Conservation (phyloP, 1,284 basidiomycete genomes). For the Cutaneotrichosporon sp. region DNA sequence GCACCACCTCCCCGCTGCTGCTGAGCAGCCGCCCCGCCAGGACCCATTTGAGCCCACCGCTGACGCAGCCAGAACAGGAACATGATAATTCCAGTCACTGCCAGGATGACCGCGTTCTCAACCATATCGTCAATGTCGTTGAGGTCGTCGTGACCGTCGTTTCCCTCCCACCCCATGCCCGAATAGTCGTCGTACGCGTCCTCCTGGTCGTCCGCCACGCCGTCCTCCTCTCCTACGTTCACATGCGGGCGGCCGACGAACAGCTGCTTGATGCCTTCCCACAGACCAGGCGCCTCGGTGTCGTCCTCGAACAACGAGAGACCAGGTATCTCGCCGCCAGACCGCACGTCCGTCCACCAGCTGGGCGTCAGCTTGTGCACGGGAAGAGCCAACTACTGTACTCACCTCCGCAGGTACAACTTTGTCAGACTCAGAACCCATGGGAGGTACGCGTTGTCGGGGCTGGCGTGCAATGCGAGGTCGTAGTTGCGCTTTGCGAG, state of each 20-base stretch:
- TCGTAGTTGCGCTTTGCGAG: constrained; percentile 97
- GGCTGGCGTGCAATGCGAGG: constrained; percentile 74
- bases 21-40: too few relatives aligned
- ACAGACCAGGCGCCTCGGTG: constrained; percentile 17
- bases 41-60: constrained; percentile 2
- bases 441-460: constrained; percentile 69
- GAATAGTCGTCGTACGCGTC: constrained; percentile 20
- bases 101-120: background rate
- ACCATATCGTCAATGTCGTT: constrained; percentile 29
- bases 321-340: constrained; percentile 38
- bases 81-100: constrained; percentile 15
- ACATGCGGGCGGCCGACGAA: constrained; percentile 18
- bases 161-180: constrained; percentile 18
- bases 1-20: too few relatives aligned
- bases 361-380: constrained; percentile 26
- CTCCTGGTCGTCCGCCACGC: constrained; percentile 11
- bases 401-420: constrained; percentile 62
- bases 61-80: constrained; percentile 15
- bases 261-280: constrained; percentile 34
- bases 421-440: constrained; percentile 75
- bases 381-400: background rate
- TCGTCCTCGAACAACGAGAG: constrained; percentile 38
- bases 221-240: constrained; percentile 11
- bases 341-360: constrained; percentile 42
- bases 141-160: constrained; percentile 2